Percentiles rank a stretch among this genome's conserved stretches.
Evolutionary conservation across 2,329 filamentous ascomycete genomes (phyloP).

Genomic region (Colletotrichum ledebouriae): DNA sequence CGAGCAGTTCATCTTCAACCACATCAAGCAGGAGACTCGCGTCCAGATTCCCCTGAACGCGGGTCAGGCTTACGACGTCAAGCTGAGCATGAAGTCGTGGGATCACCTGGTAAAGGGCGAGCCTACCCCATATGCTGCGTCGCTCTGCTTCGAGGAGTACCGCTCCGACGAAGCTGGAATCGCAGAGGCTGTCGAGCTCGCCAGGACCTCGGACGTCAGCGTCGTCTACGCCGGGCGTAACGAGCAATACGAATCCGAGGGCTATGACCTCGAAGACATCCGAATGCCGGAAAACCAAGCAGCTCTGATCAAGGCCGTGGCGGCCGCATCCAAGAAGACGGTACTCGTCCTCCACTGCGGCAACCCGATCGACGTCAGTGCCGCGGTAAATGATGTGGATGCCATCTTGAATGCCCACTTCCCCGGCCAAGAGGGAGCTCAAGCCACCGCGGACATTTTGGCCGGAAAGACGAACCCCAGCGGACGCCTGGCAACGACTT

Average conservation of each 20-base stretch:
- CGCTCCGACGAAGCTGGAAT: slow-evolving; percentile 33
- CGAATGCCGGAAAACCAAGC: slow-evolving; percentile 39
- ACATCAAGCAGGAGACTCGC: slow-evolving; percentile 42
- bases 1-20: slow-evolving; percentile 45
- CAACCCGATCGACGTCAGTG: slow-evolving; percentile 38
- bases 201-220: slow-evolving; percentile 31
- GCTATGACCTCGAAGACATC: slow-evolving; percentile 38
- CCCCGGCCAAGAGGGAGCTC: slow-evolving; percentile 39
- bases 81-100: slow-evolving; percentile 35
- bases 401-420: slow-evolving; percentile 40
- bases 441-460: slow-evolving; percentile 39
- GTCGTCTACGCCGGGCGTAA: slow-evolving; percentile 40
- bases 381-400: slow-evolving; percentile 36
- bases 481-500: slow-evolving; percentile 39
- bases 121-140: slow-evolving; percentile 36
- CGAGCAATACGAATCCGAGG: slow-evolving; percentile 42
- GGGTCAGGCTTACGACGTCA: slow-evolving; percentile 35
- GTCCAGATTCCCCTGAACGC: slow-evolving; percentile 34
- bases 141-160: slow-evolving; percentile 37
- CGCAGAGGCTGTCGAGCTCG: slow-evolving; percentile 33
- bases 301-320: slow-evolving; percentile 39
- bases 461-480: slow-evolving; percentile 36
- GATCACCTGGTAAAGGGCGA: slow-evolving; percentile 34
- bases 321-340: slow-evolving; percentile 24
- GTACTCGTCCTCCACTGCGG: slow-evolving; percentile 37